These are phyloP conservation scores for Suillus clintonianus DNA, from an alignment of 768 basidiomycete species.

Conservation along the genomic window DNA sequence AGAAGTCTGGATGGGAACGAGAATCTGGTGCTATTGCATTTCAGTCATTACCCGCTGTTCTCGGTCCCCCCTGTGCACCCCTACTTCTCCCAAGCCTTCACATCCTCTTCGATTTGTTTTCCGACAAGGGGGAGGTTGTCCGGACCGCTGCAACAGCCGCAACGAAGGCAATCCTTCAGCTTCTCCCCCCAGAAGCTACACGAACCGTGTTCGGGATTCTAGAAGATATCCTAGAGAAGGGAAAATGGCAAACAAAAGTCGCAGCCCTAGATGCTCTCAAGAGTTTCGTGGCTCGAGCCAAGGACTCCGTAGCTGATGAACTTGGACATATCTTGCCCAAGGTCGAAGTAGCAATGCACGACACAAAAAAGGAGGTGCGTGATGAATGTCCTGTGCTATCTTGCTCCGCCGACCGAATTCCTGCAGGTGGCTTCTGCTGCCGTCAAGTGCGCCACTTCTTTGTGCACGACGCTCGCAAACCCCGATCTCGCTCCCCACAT, in stretches of 20 bases:
- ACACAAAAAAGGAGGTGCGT: slow-evolving; percentile 90
- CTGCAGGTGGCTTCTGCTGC: slow-evolving; percentile 81
- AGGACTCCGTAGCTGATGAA: slow-evolving; percentile 79
- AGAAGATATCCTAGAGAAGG: slow-evolving; percentile 73
- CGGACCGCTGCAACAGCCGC: slow-evolving; percentile 78
- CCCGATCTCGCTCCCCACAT: slow-evolving; percentile 91
- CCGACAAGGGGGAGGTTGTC: slow-evolving; percentile 94
- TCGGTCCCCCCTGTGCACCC: slow-evolving; percentile 73
- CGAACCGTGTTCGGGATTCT: slow-evolving; percentile 67
- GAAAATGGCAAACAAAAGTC: slow-evolving; percentile 96
- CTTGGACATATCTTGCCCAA: slow-evolving; percentile 81
- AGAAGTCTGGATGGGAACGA: slow-evolving; percentile 86
- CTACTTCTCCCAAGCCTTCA: slow-evolving; percentile 78
- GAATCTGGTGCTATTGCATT: slow-evolving; percentile 85
- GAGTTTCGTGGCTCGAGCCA: slow-evolving; percentile 65
- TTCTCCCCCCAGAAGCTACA: slow-evolving; percentile 82
- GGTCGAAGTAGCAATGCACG: slow-evolving; percentile 91
- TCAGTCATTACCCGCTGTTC: slow-evolving; percentile 67
- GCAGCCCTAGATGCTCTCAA: slow-evolving; percentile 88
- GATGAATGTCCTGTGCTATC: not conserved
- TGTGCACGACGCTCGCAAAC: slow-evolving; percentile 91
- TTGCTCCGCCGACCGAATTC: not conserved
- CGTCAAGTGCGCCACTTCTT: slow-evolving; percentile 83
- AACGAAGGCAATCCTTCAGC: slow-evolving; percentile 80
- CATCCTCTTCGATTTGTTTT: slow-evolving; percentile 77